These are phyloP conservation scores for Amauroascus verrucosus DNA, from an alignment of 2,329 filamentous ascomycete genomes.

Conservation along the genomic window DNA sequence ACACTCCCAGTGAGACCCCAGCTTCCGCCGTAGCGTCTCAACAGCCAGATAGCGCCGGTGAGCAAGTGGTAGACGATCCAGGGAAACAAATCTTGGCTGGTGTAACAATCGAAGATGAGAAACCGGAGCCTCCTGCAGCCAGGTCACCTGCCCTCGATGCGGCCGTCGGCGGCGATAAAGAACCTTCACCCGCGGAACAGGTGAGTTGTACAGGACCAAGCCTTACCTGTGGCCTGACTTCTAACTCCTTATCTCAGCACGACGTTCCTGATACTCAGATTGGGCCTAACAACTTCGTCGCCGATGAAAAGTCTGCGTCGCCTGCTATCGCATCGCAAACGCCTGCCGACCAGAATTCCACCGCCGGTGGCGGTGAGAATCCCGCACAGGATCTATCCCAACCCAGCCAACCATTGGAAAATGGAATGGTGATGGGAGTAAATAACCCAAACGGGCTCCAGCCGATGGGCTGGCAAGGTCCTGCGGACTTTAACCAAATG, in stretches of 20 bases:
- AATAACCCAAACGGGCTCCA: constrained; percentile 41
- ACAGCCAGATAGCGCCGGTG: not conserved
- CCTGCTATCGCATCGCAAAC: not conserved
- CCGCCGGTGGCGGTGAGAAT: constrained; percentile 16
- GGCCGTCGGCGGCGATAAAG: not conserved
- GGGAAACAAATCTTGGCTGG: not conserved
- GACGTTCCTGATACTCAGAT: not conserved
- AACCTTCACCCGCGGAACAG: not conserved
- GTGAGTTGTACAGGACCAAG: not conserved
- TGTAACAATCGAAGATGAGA: not conserved
- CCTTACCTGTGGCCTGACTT: not conserved
- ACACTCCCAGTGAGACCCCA: constrained; percentile 8
- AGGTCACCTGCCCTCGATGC: not conserved
- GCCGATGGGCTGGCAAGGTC: constrained; percentile 52
- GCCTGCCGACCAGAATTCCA: not conserved
- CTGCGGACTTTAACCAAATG: constrained; percentile 56
- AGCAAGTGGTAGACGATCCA: not conserved
- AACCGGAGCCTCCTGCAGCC: not conserved
- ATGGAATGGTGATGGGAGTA: constrained; percentile 36
- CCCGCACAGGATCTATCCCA: not conserved
- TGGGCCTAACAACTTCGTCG: not conserved
- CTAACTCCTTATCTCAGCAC: not conserved
- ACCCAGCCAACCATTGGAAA: constrained; percentile 15
- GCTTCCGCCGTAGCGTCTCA: not conserved
- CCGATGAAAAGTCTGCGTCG: not conserved